phyloP scores from a whole-genome alignment of 2,329 filamentous ascomycete genomes.

The Triangularia setosa region DNA sequence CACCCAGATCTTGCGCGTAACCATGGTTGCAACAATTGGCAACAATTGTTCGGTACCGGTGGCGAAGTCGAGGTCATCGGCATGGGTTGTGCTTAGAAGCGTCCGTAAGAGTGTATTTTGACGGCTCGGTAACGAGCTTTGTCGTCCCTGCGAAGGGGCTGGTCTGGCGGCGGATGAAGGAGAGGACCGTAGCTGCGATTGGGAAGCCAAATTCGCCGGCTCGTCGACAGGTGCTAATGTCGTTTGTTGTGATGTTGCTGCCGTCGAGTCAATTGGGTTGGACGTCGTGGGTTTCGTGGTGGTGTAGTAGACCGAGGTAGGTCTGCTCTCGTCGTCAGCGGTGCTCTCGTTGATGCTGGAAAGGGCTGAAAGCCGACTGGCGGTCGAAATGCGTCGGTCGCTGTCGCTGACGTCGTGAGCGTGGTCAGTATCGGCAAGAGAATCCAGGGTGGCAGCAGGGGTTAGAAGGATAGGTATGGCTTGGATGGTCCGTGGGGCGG shows the following conservation, averaged over 20 bases:
- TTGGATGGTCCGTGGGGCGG: neutral
- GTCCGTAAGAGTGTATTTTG: conserved; percentile 49
- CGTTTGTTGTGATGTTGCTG: neutral
- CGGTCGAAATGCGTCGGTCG: conserved; percentile 33
- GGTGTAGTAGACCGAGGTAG: neutral
- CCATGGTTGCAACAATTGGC: conserved; percentile 48
- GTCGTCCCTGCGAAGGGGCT: conserved; percentile 35
- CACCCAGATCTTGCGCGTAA: conserved; percentile 88
- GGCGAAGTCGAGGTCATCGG: conserved; percentile 39
- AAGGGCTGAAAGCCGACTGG: conserved; percentile 23
- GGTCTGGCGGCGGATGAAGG: conserved; percentile 20
- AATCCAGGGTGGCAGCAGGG: conserved; percentile 1
- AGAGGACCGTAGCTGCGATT: neutral
- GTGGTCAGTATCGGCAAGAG: neutral
- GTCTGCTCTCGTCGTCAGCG: conserved; percentile 11
- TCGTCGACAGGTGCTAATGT: neutral
- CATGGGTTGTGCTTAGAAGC: conserved; percentile 44
- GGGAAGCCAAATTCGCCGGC: neutral
- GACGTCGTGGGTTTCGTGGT: conserved; percentile 1
- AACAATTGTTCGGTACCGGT: conserved; percentile 23
- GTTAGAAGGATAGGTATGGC: neutral
- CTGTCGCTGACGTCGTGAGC: conserved; percentile 25
- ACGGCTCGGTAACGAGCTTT: conserved; percentile 43
- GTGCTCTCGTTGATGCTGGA: conserved; percentile 35
- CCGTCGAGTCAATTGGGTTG: neutral